A percentile compares a stretch with the other conserved stretches of the same genome.
Conservation (phyloP, 768 basidiomycete genomes). For the Auricularia cornea region DNA sequence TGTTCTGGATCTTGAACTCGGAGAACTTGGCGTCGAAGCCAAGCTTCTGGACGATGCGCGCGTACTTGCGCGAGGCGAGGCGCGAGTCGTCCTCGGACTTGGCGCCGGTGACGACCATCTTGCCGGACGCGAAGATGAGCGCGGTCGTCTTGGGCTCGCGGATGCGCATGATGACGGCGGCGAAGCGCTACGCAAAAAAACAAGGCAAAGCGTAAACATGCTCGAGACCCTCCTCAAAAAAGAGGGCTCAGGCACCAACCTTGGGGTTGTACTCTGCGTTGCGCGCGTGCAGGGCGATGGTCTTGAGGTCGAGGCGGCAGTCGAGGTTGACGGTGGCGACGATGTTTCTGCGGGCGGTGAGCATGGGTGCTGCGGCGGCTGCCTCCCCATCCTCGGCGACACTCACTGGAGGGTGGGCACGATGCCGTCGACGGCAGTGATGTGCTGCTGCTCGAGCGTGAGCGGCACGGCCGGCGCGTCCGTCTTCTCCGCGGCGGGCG, state of each 20-base stretch:
- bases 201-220: conserved; percentile 37
- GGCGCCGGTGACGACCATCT: conserved; percentile 99
- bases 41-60: conserved; percentile 97
- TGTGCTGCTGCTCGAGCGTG: conserved; percentile 87
- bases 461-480: conserved; percentile 65
- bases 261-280: conserved; percentile 99
- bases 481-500: not conserved
- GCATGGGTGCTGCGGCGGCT: too few species aligned
- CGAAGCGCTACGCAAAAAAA: conserved; percentile 86
- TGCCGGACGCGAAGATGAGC: conserved; percentile 97
- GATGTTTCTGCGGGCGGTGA: conserved; percentile 52
- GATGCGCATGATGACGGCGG: conserved; percentile 99
- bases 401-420: conserved; percentile 90
- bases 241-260: conserved; percentile 59
- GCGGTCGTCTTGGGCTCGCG: conserved; percentile 99
- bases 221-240: conserved; percentile 48
- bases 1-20: conserved; percentile 99
- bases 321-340: conserved; percentile 98
- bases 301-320: conserved; percentile 94
- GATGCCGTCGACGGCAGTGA: conserved; percentile 94
- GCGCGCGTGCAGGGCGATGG: conserved; percentile 93
- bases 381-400: too few species aligned
- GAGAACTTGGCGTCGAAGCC: conserved; percentile 99
- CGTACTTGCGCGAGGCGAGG: conserved; percentile 95
- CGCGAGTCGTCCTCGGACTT: conserved; percentile 98